Base-by-base conservation (phyloP, 805 yeast species). In the Suhomyces xylopsoci region DNA sequence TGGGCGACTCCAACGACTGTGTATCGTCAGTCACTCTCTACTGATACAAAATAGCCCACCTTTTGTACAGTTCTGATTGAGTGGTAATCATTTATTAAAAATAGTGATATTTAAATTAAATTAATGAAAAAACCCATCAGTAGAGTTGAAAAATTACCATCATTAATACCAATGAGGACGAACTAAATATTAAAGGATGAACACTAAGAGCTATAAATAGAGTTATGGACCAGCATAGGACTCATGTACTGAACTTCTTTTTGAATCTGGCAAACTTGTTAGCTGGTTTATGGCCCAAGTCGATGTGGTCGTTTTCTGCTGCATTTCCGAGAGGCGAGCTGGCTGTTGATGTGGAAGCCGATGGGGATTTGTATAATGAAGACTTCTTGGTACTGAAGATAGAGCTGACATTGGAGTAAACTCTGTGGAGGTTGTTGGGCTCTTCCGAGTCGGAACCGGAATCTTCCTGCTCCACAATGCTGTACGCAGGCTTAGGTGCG, bases 11-110 rank as follows among this genome's bases (percentile, higher is more conserved):
- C 42, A 67, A 63, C 51, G 69, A 71, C 6, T 68, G 72, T 46
- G 67, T 73, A 24, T 61, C 74, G 26, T 59, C 74, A 8, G 64
- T 75, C 22, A 75, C 78, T 3, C 61, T 76, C 8, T 76, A 68
- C 55, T 76, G 55, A 51, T 12, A 28, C 20, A 15, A 22, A 22
- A 22, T n/a, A n/a, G n/a, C n/a, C n/a, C n/a, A n/a, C 22, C 4
- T 20, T 20, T 20, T 20, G 22, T 20, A 22, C 25, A 22, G 25
- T 6, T 22, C 25, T 22, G 25, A 20, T 20, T 20, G 2, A 20
- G 22, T 20, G 22, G 22, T 20, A 20, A 20, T n/a, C n/a, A n/a
- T 20, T 20, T 20, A 20, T 20, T 20, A 20, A 3, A 20, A 22
- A 22, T 22, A 4, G 9, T 12, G 2, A 26, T 26, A 26, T 26